Percentiles rank a stretch among this genome's conserved stretches.
phyloP scores from a whole-genome alignment of 2,329 filamentous ascomycete genomes.

The Talaromyces funiculosus region DNA sequence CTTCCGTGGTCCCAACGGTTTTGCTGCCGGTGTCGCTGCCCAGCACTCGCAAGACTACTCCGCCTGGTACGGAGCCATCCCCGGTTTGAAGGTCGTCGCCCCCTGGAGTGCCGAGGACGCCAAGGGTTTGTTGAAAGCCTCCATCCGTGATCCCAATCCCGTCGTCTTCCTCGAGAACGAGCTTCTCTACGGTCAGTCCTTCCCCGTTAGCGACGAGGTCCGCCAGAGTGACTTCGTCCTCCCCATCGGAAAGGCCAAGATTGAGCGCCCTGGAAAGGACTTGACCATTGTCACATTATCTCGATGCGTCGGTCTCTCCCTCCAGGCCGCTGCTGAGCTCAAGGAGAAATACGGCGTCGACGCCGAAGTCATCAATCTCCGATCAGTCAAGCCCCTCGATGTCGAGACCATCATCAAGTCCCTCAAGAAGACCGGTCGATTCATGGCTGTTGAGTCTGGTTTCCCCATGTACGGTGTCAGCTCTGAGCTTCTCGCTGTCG shows the following conservation, averaged over 20 bases:
- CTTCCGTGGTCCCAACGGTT: slow-evolving; percentile 98
- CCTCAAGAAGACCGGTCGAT: slow-evolving; percentile 94
- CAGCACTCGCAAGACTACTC: slow-evolving; percentile 99
- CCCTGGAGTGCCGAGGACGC: slow-evolving; percentile 97
- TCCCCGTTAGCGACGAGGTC: slow-evolving; percentile 95
- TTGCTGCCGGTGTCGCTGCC: slow-evolving; percentile 88
- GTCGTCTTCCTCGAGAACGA: slow-evolving; percentile 88
- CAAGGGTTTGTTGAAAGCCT: slow-evolving; percentile 95
- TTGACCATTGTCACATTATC: slow-evolving; percentile 92
- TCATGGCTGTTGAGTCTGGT: slow-evolving; percentile 88
- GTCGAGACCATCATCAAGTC: slow-evolving; percentile 93
- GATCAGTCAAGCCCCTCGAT: slow-evolving; percentile 94
- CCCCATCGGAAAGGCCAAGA: slow-evolving; percentile 98
- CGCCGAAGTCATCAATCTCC: slow-evolving; percentile 94
- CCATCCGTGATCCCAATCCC: slow-evolving; percentile 96
- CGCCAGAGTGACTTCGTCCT: slow-evolving; percentile 96
- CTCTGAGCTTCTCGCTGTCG: slow-evolving; percentile 85
- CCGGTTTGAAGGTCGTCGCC: slow-evolving; percentile 91
- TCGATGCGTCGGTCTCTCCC: slow-evolving; percentile 87
- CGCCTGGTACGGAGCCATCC: slow-evolving; percentile 97
- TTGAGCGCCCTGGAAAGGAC: slow-evolving; percentile 93
- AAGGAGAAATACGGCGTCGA: slow-evolving; percentile 97
- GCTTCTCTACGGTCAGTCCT: slow-evolving; percentile 81
- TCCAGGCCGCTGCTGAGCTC: slow-evolving; percentile 80
- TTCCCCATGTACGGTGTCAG: slow-evolving; percentile 93